Base-by-base conservation (phyloP, 306 rosid species). In the Biancaea sappan region DNA sequence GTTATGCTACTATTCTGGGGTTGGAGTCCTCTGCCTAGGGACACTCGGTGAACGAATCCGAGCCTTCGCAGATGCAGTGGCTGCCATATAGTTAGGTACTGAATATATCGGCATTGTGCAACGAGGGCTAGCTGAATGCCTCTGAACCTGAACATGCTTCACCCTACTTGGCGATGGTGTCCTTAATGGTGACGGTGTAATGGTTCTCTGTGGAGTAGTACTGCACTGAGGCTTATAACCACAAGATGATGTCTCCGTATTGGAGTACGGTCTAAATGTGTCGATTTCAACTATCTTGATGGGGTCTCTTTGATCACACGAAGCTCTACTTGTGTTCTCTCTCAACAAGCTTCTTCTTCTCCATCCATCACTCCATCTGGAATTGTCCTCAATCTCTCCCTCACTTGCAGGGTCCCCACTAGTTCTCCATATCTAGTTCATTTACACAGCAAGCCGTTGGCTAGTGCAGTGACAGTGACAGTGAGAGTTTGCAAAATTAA, bases 221-320 rank as follows among this genome's bases (percentile, higher is more conserved):
- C 43, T 44, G 21, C 31, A 24, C 13, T 59, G 66, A 57, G 28
- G 73, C 14, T 60, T 69, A 9, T 83, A 52, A 53, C 66, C 52
- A 24, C 35, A 37, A 5, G 56, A 16, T 48, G 81, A 1, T 46
- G 57, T 32, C 28, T 59, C 74, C 40, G 47, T 18, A 15, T 72
- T 60, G 71, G 82, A 76, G 75, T 58, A 71, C 16, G 87, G 87
- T 54, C 72, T 69, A 62, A 13, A 84, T 0, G 84, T 87, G 82
- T 87, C 91, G 14, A 87, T 82, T 77, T 84, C 89, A 59, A 84
- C 91, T 29, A 85, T 82, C 54, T 87, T 87, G 28, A 87, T 59
- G 22, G 68, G 82, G 31, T 80, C 80, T 74, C 84, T 77, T 34
- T 82, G 85, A 48, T 82, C 82, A 48, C 50, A 79, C 38, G 88